Conservation (phyloP, 176 grass and related monocot species). For the sorghum (Sorghum bicolor) region Sorghum_bicolor_NCBIv3 NC_012871.2:63141001-63141500, state of each 20-base stretch:
- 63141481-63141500: constrained; percentile 63
- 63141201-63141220: constrained; percentile 87
- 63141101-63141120: background rate
- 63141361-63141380: constrained; percentile 51
- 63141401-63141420: constrained; percentile 57
- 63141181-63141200: constrained; percentile 84
- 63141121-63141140: background rate
- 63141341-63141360: constrained; percentile 56
- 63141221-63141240: constrained; percentile 73
- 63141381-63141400: constrained; percentile 60
- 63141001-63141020: constrained; percentile 70
- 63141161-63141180: constrained; percentile 71
- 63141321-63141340: background rate
- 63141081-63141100: background rate
- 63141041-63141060: constrained; percentile 55
- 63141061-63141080: background rate
- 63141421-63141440: constrained; percentile 69
- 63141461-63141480: constrained; percentile 60
- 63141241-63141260: constrained; percentile 47
- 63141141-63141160: constrained; percentile 86
- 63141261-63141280: background rate
- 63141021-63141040: constrained; percentile 94
- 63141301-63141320: background rate
- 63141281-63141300: background rate
- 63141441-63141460: constrained; percentile 57